A percentile compares a stretch with the other conserved stretches of the same genome.
phyloP scores from a whole-genome alignment of 2,329 filamentous ascomycete genomes.

The Exophiala alcalophila region DNA sequence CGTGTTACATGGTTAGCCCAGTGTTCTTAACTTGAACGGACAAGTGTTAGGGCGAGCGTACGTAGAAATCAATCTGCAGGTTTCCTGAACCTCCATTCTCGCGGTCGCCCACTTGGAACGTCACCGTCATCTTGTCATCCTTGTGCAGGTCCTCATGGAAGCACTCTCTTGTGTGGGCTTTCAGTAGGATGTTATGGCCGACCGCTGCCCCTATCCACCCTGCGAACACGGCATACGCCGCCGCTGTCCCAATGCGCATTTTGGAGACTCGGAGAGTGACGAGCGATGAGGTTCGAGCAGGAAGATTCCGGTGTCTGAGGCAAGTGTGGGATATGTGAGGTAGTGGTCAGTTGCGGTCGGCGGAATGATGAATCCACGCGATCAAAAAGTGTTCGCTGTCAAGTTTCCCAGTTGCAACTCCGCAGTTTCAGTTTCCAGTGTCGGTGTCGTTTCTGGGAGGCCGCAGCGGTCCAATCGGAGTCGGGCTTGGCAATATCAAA shows the following conservation, averaged over 20 bases:
- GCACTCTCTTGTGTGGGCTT: slow-evolving; percentile 90
- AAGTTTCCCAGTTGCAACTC: slow-evolving; percentile 6
- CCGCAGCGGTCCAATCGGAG: background rate
- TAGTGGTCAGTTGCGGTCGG: too few species aligned
- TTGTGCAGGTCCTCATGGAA: slow-evolving; percentile 91
- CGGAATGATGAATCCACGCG: too few species aligned
- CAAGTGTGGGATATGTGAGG: too few species aligned
- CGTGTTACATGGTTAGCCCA: background rate
- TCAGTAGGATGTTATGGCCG: slow-evolving; percentile 94
- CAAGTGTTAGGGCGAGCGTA: slow-evolving; percentile 48
- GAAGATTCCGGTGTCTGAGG: too few species aligned
- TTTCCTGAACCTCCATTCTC: slow-evolving; percentile 95
- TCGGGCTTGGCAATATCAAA: slow-evolving; percentile 9
- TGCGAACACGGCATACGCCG: slow-evolving; percentile 53
- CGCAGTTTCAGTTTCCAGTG: slow-evolving; percentile 11
- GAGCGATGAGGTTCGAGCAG: too few species aligned
- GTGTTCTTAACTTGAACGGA: background rate
- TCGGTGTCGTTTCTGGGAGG: too few species aligned
- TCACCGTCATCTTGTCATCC: slow-evolving; percentile 98
- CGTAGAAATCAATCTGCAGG: slow-evolving; percentile 97
- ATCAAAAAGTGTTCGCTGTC: slow-evolving; percentile 8
- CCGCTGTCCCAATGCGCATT: slow-evolving; percentile 43
- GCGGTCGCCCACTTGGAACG: slow-evolving; percentile 94
- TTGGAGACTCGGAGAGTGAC: too few species aligned
- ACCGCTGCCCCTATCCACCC: slow-evolving; percentile 58